These are phyloP conservation scores for Melocanna baccifera DNA, from an alignment of 176 grass and related monocot genomes.

Conservation along the genomic window DNA sequence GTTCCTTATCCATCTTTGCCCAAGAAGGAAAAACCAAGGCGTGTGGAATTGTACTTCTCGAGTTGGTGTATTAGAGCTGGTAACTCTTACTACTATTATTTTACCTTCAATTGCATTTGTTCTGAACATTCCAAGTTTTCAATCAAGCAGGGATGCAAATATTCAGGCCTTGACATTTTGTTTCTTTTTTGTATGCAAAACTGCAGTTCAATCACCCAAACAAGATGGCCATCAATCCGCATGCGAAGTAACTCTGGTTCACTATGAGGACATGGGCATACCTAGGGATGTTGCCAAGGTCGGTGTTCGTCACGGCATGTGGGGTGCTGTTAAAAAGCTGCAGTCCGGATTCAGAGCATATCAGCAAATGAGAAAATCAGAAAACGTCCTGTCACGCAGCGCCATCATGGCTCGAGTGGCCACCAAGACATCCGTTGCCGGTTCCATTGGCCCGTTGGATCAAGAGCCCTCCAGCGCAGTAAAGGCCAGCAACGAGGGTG, in stretches of 20 bases:
- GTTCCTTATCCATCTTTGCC: slow-evolving; percentile 76
- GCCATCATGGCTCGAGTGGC: slow-evolving; percentile 59
- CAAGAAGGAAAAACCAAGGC: slow-evolving; percentile 90
- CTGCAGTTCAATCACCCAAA: slow-evolving; percentile 77
- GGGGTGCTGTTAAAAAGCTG: slow-evolving; percentile 91
- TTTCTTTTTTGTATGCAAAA: slow-evolving; percentile 14
- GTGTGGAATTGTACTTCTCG: slow-evolving; percentile 92
- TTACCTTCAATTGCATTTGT: not conserved
- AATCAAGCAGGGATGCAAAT: slow-evolving; percentile 11
- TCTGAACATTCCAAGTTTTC: not conserved
- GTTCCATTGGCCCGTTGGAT: slow-evolving; percentile 16
- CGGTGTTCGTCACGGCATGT: slow-evolving; percentile 91
- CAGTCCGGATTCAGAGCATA: slow-evolving; percentile 87
- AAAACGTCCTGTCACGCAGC: slow-evolving; percentile 48
- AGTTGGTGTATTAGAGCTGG: slow-evolving; percentile 94
- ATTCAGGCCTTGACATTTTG: not conserved
- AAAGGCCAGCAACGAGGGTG: slow-evolving; percentile 22
- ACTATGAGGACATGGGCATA: slow-evolving; percentile 97
- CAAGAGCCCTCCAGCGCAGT: not conserved
- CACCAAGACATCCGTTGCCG: slow-evolving; percentile 46
- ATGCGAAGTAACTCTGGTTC: slow-evolving; percentile 89
- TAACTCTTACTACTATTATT: slow-evolving; percentile 30
- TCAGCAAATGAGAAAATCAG: slow-evolving; percentile 53
- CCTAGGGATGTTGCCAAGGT: slow-evolving; percentile 93
- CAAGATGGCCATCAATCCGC: slow-evolving; percentile 69